A percentile compares a stretch with the other conserved stretches of the same genome.
Conservation (phyloP, 306 rosid genomes). For the Calophaca sinica region DNA sequence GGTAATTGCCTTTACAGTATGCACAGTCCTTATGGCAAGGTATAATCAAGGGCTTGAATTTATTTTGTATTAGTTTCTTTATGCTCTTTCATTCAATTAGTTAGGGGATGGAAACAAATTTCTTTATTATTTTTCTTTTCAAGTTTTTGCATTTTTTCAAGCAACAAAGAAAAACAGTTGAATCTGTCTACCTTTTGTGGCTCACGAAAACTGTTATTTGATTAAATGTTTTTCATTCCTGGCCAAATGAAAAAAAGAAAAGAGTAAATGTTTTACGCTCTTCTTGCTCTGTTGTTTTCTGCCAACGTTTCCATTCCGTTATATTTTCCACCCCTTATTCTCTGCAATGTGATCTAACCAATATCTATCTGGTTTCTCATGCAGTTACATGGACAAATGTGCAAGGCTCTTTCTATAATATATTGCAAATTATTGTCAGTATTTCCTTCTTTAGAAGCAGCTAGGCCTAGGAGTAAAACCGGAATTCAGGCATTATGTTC, state of each 20-base stretch:
- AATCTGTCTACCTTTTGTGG: slow-evolving; percentile 15
- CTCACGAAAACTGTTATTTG: background rate
- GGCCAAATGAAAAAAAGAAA: slow-evolving; percentile 3
- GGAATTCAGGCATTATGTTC: slow-evolving; percentile 97
- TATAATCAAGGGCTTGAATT: background rate
- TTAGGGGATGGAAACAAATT: background rate
- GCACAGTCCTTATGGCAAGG: slow-evolving; percentile 16
- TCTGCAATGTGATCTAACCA: slow-evolving; percentile 24
- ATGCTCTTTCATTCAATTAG: slow-evolving; percentile 11
- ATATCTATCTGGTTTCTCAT: slow-evolving; percentile 42
- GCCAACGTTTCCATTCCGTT: background rate
- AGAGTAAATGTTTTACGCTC: background rate
- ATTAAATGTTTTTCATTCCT: slow-evolving; percentile 38
- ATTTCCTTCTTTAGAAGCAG: slow-evolving; percentile 95
- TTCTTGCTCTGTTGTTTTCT: slow-evolving; percentile 25
- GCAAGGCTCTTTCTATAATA: slow-evolving; percentile 80
- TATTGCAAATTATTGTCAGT: slow-evolving; percentile 80
- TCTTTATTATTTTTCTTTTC: background rate
- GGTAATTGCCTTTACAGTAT: slow-evolving; percentile 26
- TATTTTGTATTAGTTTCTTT: slow-evolving; percentile 28
- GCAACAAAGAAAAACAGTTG: background rate
- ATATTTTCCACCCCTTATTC: background rate
- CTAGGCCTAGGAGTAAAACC: slow-evolving; percentile 94
- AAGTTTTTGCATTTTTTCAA: background rate
- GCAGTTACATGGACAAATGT: slow-evolving; percentile 95